These are phyloP conservation scores for Trichomonascus vanleenenianus DNA, from an alignment of 805 yeast species.

Conservation along the genomic window DNA sequence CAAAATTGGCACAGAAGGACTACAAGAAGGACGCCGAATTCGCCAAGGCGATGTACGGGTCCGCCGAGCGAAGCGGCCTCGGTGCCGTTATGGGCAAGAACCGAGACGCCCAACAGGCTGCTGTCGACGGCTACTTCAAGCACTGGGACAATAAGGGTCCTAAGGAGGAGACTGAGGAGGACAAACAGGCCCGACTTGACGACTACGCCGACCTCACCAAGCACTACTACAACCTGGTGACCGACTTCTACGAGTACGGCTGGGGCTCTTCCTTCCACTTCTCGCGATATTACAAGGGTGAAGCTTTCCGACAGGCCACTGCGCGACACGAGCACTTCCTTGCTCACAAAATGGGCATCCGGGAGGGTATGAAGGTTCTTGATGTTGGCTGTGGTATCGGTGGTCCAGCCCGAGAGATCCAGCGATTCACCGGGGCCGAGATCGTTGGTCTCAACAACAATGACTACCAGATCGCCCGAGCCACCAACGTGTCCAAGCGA, in stretches of 20 bases:
- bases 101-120: slow-evolving; percentile 70
- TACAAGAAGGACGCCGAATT: slow-evolving; percentile 58
- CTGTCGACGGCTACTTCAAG: slow-evolving; percentile 84
- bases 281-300: slow-evolving; percentile 88
- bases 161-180: slow-evolving; percentile 55
- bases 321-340: slow-evolving; percentile 93
- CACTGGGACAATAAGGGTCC: slow-evolving; percentile 92
- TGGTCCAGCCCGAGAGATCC: slow-evolving; percentile 96
- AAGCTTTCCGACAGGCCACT: slow-evolving; percentile 85
- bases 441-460: slow-evolving; percentile 92
- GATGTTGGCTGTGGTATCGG: slow-evolving; percentile 99
- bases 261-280: slow-evolving; percentile 99
- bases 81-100: slow-evolving; percentile 72
- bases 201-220: slow-evolving; percentile 90
- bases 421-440: slow-evolving; percentile 80
- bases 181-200: slow-evolving; percentile 47
- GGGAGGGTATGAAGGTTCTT: slow-evolving; percentile 75
- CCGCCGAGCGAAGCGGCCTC: slow-evolving; percentile 50
- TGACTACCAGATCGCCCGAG: slow-evolving; percentile 91
- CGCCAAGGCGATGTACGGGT: slow-evolving; percentile 83
- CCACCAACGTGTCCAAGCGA: slow-evolving; percentile 66
- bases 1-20: slow-evolving; percentile 45
- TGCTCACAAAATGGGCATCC: slow-evolving; percentile 77
- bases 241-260: slow-evolving; percentile 98
- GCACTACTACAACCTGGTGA: slow-evolving; percentile 92